phyloP scores from a whole-genome alignment of 1,139 yeast species.

The Zygosaccharomyces pseudobailii region DNA sequence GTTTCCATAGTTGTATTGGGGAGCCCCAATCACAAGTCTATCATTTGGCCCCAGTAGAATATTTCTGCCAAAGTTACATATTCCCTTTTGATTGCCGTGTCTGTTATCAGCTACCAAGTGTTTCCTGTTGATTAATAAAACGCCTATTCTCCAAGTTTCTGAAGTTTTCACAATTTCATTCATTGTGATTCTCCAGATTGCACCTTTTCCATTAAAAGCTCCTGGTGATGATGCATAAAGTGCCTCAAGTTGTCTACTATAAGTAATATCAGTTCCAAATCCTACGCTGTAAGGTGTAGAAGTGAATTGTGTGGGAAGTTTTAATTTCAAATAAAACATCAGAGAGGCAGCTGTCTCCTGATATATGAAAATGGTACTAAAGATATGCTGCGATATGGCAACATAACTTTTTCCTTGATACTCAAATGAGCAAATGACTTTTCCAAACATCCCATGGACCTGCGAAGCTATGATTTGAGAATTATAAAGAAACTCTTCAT shows the following conservation, averaged over 20 bases:
- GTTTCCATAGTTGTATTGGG: constrained; percentile 39
- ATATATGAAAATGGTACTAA: constrained; percentile 36
- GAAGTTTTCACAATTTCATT: constrained; percentile 16
- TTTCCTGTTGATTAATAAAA: constrained; percentile 9
- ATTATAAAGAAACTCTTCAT: constrained; percentile 9
- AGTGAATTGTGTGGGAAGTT: constrained; percentile 12
- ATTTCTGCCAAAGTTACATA: constrained; percentile 41
- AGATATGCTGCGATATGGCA: constrained; percentile 23
- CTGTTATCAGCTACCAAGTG: constrained; percentile 12
- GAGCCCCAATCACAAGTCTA: constrained; percentile 43
- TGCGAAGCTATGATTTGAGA: constrained; percentile 13
- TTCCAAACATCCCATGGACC: constrained; percentile 24
- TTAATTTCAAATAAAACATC: constrained; percentile 14
- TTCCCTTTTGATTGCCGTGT: constrained; percentile 23
- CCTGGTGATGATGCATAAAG: constrained; percentile 40
- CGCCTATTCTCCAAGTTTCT: constrained; percentile 6
- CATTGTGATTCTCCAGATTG: constrained; percentile 40
- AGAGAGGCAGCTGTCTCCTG: constrained; percentile 16
- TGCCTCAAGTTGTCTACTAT: constrained; percentile 12
- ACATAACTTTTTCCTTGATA: constrained; percentile 10
- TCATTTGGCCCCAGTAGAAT: constrained; percentile 27
- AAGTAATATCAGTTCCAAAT: constrained; percentile 28
- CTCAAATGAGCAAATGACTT: constrained; percentile 10
- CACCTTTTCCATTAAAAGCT: constrained; percentile 39
- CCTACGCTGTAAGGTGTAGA: constrained; percentile 36